phyloP scores from a whole-genome alignment of 805 yeast genomes.

The Tetrapisispora nanseiensis region DNA sequence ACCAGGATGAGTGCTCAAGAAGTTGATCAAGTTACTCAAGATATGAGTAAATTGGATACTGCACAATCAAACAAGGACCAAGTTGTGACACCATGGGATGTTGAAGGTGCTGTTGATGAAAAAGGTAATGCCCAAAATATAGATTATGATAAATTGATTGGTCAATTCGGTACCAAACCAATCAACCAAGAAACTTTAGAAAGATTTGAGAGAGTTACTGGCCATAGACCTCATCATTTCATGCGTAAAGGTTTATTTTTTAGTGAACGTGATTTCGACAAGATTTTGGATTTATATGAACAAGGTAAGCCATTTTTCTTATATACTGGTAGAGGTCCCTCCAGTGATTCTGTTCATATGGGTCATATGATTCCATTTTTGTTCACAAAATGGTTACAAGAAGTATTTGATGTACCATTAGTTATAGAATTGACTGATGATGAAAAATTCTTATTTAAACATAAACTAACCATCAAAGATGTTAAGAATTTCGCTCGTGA shows the following conservation, averaged over 20 bases:
- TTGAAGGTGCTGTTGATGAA: slow-evolving; percentile 94
- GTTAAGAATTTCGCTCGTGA: slow-evolving; percentile 71
- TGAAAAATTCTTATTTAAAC: slow-evolving; percentile 93
- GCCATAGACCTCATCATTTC: slow-evolving; percentile 83
- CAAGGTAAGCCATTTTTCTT: slow-evolving; percentile 91
- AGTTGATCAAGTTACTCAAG: slow-evolving; percentile 14
- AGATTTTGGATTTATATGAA: slow-evolving; percentile 80
- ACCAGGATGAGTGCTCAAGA: slow-evolving; percentile 1
- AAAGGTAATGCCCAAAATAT: slow-evolving; percentile 77
- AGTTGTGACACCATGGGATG: slow-evolving; percentile 94
- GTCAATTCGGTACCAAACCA: slow-evolving; percentile 75
- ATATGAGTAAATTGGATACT: slow-evolving; percentile 13
- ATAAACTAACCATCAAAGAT: slow-evolving; percentile 75
- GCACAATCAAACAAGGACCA: slow-evolving; percentile 33
- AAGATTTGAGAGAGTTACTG: slow-evolving; percentile 75
- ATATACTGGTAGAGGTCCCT: slow-evolving; percentile 97
- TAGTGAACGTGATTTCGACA: slow-evolving; percentile 74
- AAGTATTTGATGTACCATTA: slow-evolving; percentile 91
- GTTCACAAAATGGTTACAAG: slow-evolving; percentile 97
- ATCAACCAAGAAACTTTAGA: slow-evolving; percentile 61
- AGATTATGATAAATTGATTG: slow-evolving; percentile 81
- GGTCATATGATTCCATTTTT: slow-evolving; percentile 95
- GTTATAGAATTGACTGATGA: slow-evolving; percentile 94
- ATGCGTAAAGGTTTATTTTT: slow-evolving; percentile 87
- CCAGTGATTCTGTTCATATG: slow-evolving; percentile 86